Evolutionary conservation across 192 early-diverging fungal species (phyloP).

Genomic region (Blastocladiella britannica): DNA sequence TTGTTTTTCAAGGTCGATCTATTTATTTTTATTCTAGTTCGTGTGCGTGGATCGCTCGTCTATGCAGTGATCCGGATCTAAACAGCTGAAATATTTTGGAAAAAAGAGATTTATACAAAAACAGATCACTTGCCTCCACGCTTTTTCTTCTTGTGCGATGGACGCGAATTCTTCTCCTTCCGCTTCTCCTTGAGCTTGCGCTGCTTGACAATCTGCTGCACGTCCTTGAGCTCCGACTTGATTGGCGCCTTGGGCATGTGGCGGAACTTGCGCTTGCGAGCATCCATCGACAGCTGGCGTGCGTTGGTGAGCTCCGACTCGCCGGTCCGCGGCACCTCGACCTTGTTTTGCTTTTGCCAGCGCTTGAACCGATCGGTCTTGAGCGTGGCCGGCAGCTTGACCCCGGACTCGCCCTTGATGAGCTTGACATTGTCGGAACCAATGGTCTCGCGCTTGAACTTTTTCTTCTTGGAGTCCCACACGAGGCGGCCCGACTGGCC

Average conservation of each 20-base stretch:
- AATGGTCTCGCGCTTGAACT: constrained; percentile 57
- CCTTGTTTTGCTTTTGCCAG: constrained; percentile 79
- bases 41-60: no score
- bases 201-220: constrained; percentile 36
- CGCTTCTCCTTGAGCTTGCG: constrained; percentile 51
- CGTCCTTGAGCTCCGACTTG: constrained; percentile 49
- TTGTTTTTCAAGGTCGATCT: no score
- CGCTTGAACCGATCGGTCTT: constrained; percentile 68
- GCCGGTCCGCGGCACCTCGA: constrained; percentile 57
- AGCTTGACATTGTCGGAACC: constrained; percentile 91
- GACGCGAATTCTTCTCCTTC: constrained; percentile 42
- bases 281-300: constrained; percentile 20
- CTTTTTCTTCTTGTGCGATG: constrained; percentile 20
- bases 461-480: constrained; percentile 89
- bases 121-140: no score
- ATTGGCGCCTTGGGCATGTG: constrained; percentile 49
- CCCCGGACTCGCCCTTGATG: constrained; percentile 76
- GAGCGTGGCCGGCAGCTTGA: constrained; percentile 69
- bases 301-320: constrained; percentile 55
- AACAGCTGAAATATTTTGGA: no score
- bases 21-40: no score
- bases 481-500: constrained; percentile 30
- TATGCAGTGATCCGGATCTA: no score
- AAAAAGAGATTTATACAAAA: no score
- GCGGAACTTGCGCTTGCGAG: constrained; percentile 25